Evolutionary conservation across 2,329 filamentous ascomycete species (phyloP), one percentile per base, ranked within the genome.

Genomic region (Beauveria rudraprayagi): DNA sequence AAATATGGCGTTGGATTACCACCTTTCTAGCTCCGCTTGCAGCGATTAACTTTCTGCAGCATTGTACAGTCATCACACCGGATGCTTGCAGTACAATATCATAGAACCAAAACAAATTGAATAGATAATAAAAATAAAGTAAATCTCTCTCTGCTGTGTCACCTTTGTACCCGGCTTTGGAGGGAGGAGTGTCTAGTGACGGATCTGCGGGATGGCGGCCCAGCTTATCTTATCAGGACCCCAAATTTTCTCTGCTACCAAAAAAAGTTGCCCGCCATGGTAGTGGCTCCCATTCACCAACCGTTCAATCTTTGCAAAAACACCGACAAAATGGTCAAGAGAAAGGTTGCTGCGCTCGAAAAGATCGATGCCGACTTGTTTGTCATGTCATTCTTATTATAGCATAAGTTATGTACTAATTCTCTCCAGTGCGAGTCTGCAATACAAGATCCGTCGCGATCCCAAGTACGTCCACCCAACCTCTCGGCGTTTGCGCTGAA

Each of bases 331-430:
- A 94, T 91, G 86, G 90, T 86, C 63, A 96, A 96, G 77, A 84
- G 92, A 74, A 95, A 94, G 78, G 83, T 96, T 62, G 91, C 90
- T 61, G 92, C 92, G 63, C 86, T 97, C 75, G 92, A 97, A 77
- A 97, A 97, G 82, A 86, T 96, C 67, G 92, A 97, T 72, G 92
- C 92, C 40, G 91, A 96, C 75, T 80, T 95, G 83, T 89, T 73
- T 65, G 84, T 71, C 22, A 22, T 22, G 22, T 2, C 22, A 9
- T 10, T 24, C 2, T 6, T 1, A 6, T 9, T 28, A 22, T 22
- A 22, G 1, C n/a, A 2, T 9, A 34, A 17, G 8, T 30, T 48
- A 48, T 64, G 62, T 57, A 68, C 73, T 72, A 63, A 76, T 65
- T 62, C 63, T 16, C 62, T 55, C 82, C 70, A 89, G 86, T 69